These are phyloP conservation scores for Acarospora socialis DNA, from an alignment of 2,329 filamentous ascomycete species.

Conservation along the genomic window DNA sequence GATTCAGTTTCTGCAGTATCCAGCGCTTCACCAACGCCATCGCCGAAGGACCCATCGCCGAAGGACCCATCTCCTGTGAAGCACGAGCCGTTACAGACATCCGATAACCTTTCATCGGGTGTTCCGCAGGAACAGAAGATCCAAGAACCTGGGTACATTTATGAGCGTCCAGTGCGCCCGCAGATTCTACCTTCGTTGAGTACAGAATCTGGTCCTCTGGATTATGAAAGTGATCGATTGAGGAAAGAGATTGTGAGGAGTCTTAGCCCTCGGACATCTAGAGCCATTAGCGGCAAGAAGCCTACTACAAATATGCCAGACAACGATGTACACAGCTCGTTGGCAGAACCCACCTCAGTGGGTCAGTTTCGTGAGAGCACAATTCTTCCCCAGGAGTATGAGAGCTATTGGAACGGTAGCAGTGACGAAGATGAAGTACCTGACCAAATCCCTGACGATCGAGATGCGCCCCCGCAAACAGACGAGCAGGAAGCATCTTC, in stretches of 20 bases:
- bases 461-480: conserved; percentile 7
- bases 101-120: no score
- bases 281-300: conserved; percentile 1
- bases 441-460: conserved; percentile 7
- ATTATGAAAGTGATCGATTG: conserved; percentile 30
- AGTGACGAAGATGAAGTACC: conserved; percentile 13
- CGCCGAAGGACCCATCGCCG: conserved; percentile 30
- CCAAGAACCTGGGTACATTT: no score
- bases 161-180: conserved; percentile 18
- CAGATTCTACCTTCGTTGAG: conserved; percentile 22
- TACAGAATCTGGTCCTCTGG: conserved; percentile 23
- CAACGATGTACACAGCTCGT: conserved; percentile 10
- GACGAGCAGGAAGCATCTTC: background rate
- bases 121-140: no score
- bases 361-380: conserved; percentile 19
- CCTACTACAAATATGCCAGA: conserved; percentile 8
- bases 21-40: conserved; percentile 31
- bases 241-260: conserved; percentile 35
- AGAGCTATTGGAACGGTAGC: conserved; percentile 23
- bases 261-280: conserved; percentile 22
- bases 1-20: no score
- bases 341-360: conserved; percentile 20
- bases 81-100: no score
- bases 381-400: conserved; percentile 24
- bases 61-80: no score